Evolutionary conservation across 2,329 filamentous ascomycete genomes (phyloP).

Genomic region (Dendrostoma leiphaemia): DNA sequence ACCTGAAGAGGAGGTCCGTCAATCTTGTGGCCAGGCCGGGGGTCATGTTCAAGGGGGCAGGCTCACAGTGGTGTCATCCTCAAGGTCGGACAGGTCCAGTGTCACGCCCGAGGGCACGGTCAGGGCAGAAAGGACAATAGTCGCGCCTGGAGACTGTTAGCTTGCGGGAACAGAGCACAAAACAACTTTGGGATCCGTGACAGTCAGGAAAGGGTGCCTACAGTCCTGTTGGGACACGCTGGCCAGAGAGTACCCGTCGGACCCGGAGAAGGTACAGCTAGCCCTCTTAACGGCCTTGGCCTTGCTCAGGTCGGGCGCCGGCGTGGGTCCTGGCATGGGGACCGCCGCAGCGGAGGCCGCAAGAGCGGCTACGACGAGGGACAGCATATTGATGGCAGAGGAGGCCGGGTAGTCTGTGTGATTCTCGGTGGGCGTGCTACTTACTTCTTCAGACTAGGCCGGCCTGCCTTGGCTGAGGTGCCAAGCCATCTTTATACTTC

Average conservation of each 20-base stretch:
- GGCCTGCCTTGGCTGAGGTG: background rate
- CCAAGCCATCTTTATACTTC: background rate
- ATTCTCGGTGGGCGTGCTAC: too few species aligned
- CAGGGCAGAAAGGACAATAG: slow-evolving; percentile 50
- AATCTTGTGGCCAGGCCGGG: background rate
- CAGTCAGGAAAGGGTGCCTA: too few species aligned
- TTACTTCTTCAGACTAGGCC: background rate
- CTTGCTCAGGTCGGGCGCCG: slow-evolving; percentile 6
- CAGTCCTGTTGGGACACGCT: slow-evolving; percentile 48
- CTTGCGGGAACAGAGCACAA: too few species aligned
- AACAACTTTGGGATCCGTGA: too few species aligned
- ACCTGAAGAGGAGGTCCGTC: slow-evolving; percentile 32
- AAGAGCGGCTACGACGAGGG: slow-evolving; percentile 14
- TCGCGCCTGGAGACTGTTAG: too few species aligned
- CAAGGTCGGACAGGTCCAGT: slow-evolving; percentile 53
- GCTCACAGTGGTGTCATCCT: slow-evolving; percentile 32
- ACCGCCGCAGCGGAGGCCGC: slow-evolving; percentile 15
- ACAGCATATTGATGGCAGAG: slow-evolving; percentile 1
- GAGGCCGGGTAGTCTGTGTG: too few species aligned
- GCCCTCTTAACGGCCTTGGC: slow-evolving; percentile 12
- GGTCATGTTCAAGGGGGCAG: too few species aligned
- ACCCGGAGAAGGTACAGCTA: slow-evolving; percentile 54
- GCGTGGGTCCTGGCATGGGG: slow-evolving; percentile 11
- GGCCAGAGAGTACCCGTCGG: slow-evolving; percentile 36
- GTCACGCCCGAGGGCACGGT: slow-evolving; percentile 57